These are phyloP conservation scores for Elsinoe ampelina DNA, from an alignment of 2,329 filamentous ascomycete genomes.

Conservation along the genomic window DNA sequence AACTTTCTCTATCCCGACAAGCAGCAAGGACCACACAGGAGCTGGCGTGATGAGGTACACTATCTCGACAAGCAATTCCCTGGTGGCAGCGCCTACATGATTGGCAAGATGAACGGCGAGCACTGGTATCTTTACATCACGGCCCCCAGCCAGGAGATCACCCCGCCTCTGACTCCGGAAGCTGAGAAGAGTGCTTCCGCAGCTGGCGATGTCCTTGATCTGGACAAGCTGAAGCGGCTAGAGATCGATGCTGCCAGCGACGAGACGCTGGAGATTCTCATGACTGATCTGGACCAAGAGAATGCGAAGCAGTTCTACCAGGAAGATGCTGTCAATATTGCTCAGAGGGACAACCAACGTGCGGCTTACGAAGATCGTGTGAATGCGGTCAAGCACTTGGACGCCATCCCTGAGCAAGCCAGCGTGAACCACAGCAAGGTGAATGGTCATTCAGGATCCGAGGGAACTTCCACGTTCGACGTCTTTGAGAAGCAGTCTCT, in stretches of 20 bases:
- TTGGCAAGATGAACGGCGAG: constrained; percentile 99
- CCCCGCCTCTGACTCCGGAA: constrained; percentile 69
- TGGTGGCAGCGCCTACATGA: constrained; percentile 95
- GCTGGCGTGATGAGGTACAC: constrained; percentile 93
- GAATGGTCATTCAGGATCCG: constrained; percentile 19
- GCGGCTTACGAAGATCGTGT: constrained; percentile 56
- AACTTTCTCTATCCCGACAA: constrained; percentile 94
- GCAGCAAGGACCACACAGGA: constrained; percentile 87
- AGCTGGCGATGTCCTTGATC: constrained; percentile 28
- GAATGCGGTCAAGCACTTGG: constrained; percentile 50
- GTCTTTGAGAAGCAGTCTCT: constrained; percentile 70
- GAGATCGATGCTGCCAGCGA: constrained; percentile 49
- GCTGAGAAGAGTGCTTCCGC: constrained; percentile 30
- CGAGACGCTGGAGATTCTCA: constrained; percentile 63
- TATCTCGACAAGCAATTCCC: constrained; percentile 87
- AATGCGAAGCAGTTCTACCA: constrained; percentile 62
- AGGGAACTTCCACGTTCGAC: constrained; percentile 52
- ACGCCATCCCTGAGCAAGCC: constrained; percentile 47
- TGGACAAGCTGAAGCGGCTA: constrained; percentile 4
- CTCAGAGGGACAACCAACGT: constrained; percentile 66
- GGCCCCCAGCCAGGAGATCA: constrained; percentile 68
- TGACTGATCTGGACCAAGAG: constrained; percentile 58
- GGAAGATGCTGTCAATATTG: constrained; percentile 79
- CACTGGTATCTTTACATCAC: constrained; percentile 99
- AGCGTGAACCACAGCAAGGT: constrained; percentile 29